These are phyloP conservation scores for Symbiodinium natans DNA, from an alignment of 73 alveolate genomes.

Conservation along the genomic window DNA sequence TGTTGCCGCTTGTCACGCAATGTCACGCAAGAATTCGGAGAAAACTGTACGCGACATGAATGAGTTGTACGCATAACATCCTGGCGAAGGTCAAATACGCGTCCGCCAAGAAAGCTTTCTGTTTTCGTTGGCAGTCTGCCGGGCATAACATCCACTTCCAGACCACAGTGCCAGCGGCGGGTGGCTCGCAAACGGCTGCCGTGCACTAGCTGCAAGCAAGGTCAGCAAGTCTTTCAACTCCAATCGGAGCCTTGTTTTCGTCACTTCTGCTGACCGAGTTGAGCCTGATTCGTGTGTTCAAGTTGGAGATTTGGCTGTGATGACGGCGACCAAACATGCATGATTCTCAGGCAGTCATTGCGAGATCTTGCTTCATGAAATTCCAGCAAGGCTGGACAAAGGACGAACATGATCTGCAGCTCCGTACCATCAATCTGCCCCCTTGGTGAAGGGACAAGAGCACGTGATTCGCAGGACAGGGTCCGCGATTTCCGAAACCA, in stretches of 20 bases:
- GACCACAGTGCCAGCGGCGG: slow-evolving; percentile 65
- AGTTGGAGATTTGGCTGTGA: too few relatives aligned
- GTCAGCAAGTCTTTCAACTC: too few relatives aligned
- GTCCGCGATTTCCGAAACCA: neutral
- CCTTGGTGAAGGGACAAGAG: too few relatives aligned
- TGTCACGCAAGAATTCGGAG: too few relatives aligned
- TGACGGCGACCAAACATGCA: too few relatives aligned
- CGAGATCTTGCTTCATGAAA: slow-evolving; percentile 69
- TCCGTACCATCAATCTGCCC: too few relatives aligned
- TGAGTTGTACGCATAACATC: too few relatives aligned
- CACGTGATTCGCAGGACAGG: neutral
- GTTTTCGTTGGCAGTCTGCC: slow-evolving; percentile 45
- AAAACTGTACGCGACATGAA: too few relatives aligned
- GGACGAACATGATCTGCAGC: too few relatives aligned
- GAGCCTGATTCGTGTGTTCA: too few relatives aligned
- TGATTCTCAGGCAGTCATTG: slow-evolving; percentile 18
- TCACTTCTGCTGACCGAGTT: too few relatives aligned
- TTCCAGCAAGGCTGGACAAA: slow-evolving; percentile 72
- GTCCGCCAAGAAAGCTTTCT: slow-evolving; percentile 55
- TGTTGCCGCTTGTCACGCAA: neutral
- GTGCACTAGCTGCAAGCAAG: neutral
- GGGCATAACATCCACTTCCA: slow-evolving; percentile 60
- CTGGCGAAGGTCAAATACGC: slow-evolving; percentile 17
- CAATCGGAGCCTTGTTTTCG: too few relatives aligned
- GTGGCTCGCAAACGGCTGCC: slow-evolving; percentile 43